Percentiles rank a stretch among this genome's conserved stretches.
phyloP scores from a whole-genome alignment of 441 rosid genomes.

The Kokia cookei region DNA sequence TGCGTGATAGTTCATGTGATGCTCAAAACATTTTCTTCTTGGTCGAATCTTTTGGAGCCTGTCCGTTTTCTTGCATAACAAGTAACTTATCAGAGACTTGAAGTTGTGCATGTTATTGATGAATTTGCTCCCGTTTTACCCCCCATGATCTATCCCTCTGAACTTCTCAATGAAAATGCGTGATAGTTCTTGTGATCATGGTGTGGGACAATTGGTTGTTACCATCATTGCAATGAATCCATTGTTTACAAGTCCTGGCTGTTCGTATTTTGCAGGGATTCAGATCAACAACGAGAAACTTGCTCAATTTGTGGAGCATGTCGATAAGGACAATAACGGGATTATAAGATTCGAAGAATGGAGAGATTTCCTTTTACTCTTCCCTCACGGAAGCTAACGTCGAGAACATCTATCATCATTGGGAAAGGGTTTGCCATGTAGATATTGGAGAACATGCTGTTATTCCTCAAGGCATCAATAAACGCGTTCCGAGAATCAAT shows the following conservation, averaged over 20 bases:
- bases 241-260: slow-evolving; percentile 59
- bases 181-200: not conserved
- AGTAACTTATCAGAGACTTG: not conserved
- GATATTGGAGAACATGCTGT: slow-evolving; percentile 97
- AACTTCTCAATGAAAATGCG: not conserved
- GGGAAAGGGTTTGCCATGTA: slow-evolving; percentile 88
- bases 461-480: slow-evolving; percentile 89
- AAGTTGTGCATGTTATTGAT: not conserved
- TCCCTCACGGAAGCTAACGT: slow-evolving; percentile 89
- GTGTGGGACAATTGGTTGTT: not conserved
- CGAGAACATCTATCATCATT: slow-evolving; percentile 82
- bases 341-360: slow-evolving; percentile 96
- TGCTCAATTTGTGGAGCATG: slow-evolving; percentile 92
- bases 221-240: not conserved
- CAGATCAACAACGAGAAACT: slow-evolving; percentile 90
- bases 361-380: slow-evolving; percentile 93
- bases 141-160: not conserved
- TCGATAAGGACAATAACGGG: slow-evolving; percentile 91
- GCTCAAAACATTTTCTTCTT: not conserved
- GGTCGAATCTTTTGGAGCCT: not conserved
- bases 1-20: not conserved
- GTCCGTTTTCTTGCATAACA: not conserved
- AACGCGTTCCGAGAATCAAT: slow-evolving; percentile 68
- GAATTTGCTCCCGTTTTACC: not conserved
- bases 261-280: slow-evolving; percentile 72